Evolutionary conservation across 768 basidiomycete genomes (phyloP).

Genomic region (Xerocomus spinulosus): DNA sequence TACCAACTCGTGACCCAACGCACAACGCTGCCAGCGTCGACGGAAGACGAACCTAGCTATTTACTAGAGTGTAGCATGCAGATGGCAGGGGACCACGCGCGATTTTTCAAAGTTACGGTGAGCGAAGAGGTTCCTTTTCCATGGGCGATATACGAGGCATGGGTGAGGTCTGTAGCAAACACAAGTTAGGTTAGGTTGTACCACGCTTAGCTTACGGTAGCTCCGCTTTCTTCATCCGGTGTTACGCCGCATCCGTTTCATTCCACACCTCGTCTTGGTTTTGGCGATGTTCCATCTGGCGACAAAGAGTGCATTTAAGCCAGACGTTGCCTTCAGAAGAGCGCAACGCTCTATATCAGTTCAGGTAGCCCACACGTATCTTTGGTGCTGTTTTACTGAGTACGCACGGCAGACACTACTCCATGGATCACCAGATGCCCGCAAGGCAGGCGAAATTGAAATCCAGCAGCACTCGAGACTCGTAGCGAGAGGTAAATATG

Average conservation of each 20-base stretch:
- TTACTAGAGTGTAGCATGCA: slow-evolving; percentile 27
- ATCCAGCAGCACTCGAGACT: slow-evolving; percentile 79
- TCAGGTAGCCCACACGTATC: slow-evolving; percentile 41
- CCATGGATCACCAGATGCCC: slow-evolving; percentile 92
- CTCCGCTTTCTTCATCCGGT: slow-evolving; percentile 17
- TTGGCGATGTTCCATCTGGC: slow-evolving; percentile 22
- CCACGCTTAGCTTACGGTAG: too few species aligned
- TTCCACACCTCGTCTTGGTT: slow-evolving; percentile 1
- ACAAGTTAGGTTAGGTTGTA: too few species aligned
- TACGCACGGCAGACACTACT: slow-evolving; percentile 60
- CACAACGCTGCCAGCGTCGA: background rate
- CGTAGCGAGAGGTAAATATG: slow-evolving; percentile 90
- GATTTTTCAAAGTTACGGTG: slow-evolving; percentile 30
- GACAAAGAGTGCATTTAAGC: slow-evolving; percentile 13
- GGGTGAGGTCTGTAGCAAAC: slow-evolving; percentile 29
- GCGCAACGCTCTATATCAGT: slow-evolving; percentile 55
- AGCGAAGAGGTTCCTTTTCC: slow-evolving; percentile 22
- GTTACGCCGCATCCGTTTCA: slow-evolving; percentile 4
- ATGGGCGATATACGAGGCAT: slow-evolving; percentile 40
- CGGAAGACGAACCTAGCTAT: background rate
- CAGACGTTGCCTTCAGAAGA: slow-evolving; percentile 14
- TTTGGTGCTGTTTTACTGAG: slow-evolving; percentile 26
- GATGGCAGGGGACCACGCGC: slow-evolving; percentile 16
- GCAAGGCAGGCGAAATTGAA: slow-evolving; percentile 73
- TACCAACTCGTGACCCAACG: slow-evolving; percentile 7